phyloP scores from a whole-genome alignment of 805 yeast species.

The Teunomyces lycoperdinae region DNA sequence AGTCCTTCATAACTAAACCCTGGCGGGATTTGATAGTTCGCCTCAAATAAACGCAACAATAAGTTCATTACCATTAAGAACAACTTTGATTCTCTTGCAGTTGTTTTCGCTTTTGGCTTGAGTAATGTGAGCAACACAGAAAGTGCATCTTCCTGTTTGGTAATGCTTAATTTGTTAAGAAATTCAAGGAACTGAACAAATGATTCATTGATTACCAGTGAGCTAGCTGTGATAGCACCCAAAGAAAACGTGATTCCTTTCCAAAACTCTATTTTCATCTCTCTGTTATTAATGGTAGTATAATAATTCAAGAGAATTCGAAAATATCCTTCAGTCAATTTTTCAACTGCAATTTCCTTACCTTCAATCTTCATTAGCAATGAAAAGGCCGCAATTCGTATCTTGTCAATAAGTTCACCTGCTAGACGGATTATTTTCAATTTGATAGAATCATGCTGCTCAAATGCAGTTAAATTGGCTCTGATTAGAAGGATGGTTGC shows the following conservation, averaged over 20 bases:
- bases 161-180: conserved; percentile 22
- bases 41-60: conserved; percentile 40
- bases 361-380: conserved; percentile 29
- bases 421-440: conserved; percentile 50
- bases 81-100: conserved; percentile 20
- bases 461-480: conserved; percentile 16
- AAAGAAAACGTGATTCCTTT: conserved; percentile 51
- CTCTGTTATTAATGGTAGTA: conserved; percentile 5
- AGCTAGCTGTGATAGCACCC: conserved; percentile 56
- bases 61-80: conserved; percentile 23
- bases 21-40: conserved; percentile 29
- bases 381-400: conserved; percentile 43
- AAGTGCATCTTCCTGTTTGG: conserved; percentile 8
- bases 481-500: conserved; percentile 45
- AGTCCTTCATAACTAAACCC: conserved; percentile 30
- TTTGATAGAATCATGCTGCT: conserved; percentile 15
- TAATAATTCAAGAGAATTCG: conserved; percentile 6
- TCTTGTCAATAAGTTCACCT: conserved; percentile 60
- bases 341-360: neutral
- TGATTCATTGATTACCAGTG: conserved; percentile 41
- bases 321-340: conserved; percentile 3
- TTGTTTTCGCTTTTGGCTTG: conserved; percentile 7
- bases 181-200: conserved; percentile 34
- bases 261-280: conserved; percentile 44
- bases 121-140: conserved; percentile 17